A percentile compares a stretch with the other conserved stretches of the same genome.
Evolutionary conservation across 2,329 filamentous ascomycete species (phyloP).

Genomic region (Didymella pinodella): DNA sequence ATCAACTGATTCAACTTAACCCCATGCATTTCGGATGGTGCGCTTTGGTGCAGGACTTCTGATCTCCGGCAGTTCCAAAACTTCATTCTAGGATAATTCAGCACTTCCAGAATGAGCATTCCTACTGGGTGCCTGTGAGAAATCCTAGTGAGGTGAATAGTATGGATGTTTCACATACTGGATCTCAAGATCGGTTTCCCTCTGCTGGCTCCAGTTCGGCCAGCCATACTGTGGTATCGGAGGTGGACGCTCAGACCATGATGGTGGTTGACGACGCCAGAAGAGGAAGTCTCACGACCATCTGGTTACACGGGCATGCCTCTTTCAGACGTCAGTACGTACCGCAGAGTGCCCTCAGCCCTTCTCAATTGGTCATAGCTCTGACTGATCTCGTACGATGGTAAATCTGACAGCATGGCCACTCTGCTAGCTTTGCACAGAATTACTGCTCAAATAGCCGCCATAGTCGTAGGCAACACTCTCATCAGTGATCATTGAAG

Average conservation of each 20-base stretch:
- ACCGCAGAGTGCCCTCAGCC: too few relatives aligned
- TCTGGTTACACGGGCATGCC: too few relatives aligned
- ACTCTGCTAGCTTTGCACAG: conserved; percentile 36
- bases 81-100: not conserved
- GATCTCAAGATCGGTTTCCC: not conserved
- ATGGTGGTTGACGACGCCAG: not conserved
- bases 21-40: not conserved
- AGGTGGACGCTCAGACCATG: conserved; percentile 3
- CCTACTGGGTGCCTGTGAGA: not conserved
- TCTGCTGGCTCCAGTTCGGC: too few relatives aligned
- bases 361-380: too few relatives aligned
- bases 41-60: not conserved
- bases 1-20: too few relatives aligned
- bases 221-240: not conserved
- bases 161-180: not conserved
- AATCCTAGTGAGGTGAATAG: not conserved
- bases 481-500: conserved; percentile 15
- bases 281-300: too few relatives aligned
- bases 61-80: not conserved
- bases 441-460: conserved; percentile 64
- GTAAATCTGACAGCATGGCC: conserved; percentile 9
- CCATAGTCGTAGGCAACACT: conserved; percentile 64
- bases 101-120: not conserved
- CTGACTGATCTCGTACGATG: too few relatives aligned
- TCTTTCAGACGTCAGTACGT: too few relatives aligned